These are phyloP conservation scores for Fusarium buharicum DNA, from an alignment of 2,329 filamentous ascomycete genomes.

Conservation along the genomic window DNA sequence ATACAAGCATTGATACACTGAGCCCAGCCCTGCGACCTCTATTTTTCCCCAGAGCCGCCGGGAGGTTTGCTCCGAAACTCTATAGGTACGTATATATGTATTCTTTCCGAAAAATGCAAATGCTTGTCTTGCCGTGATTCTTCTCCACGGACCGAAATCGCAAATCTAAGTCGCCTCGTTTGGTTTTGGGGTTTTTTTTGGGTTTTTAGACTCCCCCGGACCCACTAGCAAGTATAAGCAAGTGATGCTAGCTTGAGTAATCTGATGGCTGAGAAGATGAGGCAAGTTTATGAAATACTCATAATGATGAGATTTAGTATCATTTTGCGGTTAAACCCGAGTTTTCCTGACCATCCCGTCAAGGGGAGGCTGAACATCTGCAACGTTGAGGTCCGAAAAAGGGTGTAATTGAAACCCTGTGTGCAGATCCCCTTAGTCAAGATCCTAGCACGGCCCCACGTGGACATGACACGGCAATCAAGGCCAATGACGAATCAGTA, in stretches of 20 bases:
- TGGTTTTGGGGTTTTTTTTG: too few relatives aligned
- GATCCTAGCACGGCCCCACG: conserved; percentile 14
- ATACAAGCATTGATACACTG: conserved; percentile 1
- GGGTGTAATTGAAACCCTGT: conserved; percentile 17
- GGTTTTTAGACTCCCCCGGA: conserved; percentile 4
- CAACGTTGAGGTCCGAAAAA: conserved; percentile 1
- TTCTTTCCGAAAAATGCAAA: neutral
- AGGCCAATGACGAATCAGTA: conserved; percentile 21
- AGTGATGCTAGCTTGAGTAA: neutral
- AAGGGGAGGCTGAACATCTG: neutral
- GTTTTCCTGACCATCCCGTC: neutral
- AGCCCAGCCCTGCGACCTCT: neutral
- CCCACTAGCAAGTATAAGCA: conserved; percentile 4
- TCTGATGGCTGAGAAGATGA: neutral
- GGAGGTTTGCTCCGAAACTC: conserved; percentile 23
- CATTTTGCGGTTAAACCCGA: neutral
- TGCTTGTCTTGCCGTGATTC: neutral
- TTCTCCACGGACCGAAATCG: conserved; percentile 4
- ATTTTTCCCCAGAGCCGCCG: conserved; percentile 19
- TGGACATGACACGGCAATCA: conserved; percentile 3
- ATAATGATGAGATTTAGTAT: neutral
- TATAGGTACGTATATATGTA: neutral
- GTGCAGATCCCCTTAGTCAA: conserved; percentile 25
- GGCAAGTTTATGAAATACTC: neutral
- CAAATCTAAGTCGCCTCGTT: conserved; percentile 3